Base-by-base conservation (phyloP, 208 protist genomes). In the Balamuthia mandrillaris region DNA sequence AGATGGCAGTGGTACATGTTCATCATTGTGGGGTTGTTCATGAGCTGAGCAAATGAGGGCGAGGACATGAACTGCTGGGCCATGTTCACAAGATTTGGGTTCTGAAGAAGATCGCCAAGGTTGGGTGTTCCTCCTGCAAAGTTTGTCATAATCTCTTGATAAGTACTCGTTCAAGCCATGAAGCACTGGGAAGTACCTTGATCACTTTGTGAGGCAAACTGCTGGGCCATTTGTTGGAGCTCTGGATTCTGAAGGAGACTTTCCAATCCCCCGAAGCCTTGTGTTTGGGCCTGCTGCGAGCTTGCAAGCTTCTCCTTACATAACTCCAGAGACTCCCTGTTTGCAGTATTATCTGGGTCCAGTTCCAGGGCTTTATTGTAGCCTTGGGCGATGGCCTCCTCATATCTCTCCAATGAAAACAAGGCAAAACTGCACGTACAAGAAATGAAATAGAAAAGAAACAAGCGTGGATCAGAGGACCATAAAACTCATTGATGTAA, bases 21-120 rank as follows among this genome's bases (percentile, higher is more conserved):
- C 65, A 74, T 74, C 16, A 74, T 52, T 54, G 51, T 21, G 65
- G 65, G 65, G 24, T 74, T 74, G 65, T 74, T 74, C 39, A 74
- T 35, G 39, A 74, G 44, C 65, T 74, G 65, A 4, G 65, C 44
- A 21, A 74, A 74, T 42, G 44, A 42, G 1, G 65, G 65, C 4
- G 65, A 74, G 16, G 37, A 49, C 65, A 74, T 74, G 39, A 74
- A 52, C 65, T 74, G 65, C 37, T 42, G 10, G 31, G 65, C 65
- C 65, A 33, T 33, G 39, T 74, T 74, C 65, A 74, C 51, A 42
- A 74, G 9, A 35, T 74, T 35, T 9, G 65, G 65, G 35, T 74
- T 74, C 1, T 29, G 24, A 7, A 74, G 65, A 35, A 74, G 16
- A 42, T 7, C 51, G 65, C 16, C 31, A 35, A 74, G 39, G 24